phyloP scores from a whole-genome alignment of 2,329 filamentous ascomycete species.

The Falciphora oryzae region DNA sequence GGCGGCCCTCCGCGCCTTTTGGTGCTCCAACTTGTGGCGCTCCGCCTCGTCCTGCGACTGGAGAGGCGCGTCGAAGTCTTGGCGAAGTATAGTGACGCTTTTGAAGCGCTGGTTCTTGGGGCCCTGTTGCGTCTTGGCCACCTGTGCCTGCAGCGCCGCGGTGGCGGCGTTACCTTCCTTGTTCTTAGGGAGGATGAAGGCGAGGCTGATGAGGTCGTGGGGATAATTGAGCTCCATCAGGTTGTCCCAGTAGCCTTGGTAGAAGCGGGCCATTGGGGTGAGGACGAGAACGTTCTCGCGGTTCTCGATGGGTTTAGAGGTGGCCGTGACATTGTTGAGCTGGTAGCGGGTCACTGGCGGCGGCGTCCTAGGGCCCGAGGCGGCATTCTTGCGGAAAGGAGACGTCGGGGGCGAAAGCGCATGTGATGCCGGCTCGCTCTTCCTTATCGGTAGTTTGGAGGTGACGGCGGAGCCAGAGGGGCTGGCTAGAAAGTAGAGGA shows the following conservation, averaged over 20 bases:
- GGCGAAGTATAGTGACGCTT: conserved; percentile 86
- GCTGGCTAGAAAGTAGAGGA: conserved; percentile 58
- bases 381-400: conserved; percentile 59
- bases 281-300: conserved; percentile 84
- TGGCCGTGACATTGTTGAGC: conserved; percentile 89
- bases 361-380: conserved; percentile 49
- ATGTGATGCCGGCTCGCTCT: conserved; percentile 31
- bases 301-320: conserved; percentile 68
- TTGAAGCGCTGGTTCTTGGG: conserved; percentile 79
- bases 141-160: conserved; percentile 72
- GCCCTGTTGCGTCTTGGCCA: conserved; percentile 80
- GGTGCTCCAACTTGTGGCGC: conserved; percentile 85
- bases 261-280: conserved; percentile 90
- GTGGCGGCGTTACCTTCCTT: conserved; percentile 88
- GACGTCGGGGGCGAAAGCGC: conserved; percentile 69
- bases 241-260: conserved; percentile 94
- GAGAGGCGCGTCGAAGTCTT: conserved; percentile 85
- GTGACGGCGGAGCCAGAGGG: conserved; percentile 38
- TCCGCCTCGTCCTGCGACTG: conserved; percentile 78
- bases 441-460: not conserved
- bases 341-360: conserved; percentile 90
- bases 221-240: conserved; percentile 78
- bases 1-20: conserved; percentile 76
- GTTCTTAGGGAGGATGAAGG: conserved; percentile 93
- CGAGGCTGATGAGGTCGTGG: conserved; percentile 88